Percentiles rank a stretch among this genome's conserved stretches.
These are phyloP conservation scores for Magnaporthales sp. DNA, from an alignment of 2,329 filamentous ascomycete species.

Conservation along the genomic window DNA sequence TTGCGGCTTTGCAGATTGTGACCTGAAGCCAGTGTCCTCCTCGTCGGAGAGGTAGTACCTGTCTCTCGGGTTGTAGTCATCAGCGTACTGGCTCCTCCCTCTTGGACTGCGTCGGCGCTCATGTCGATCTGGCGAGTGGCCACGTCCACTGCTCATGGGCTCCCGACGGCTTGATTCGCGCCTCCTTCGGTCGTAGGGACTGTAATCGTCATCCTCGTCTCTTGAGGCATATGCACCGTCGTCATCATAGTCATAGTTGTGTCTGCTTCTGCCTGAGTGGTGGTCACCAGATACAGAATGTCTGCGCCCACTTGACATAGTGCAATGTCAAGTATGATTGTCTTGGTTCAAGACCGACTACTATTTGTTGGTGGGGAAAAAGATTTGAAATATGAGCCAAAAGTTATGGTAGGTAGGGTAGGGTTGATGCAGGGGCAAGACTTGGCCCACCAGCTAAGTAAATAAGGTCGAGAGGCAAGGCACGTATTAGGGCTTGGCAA, in stretches of 20 bases:
- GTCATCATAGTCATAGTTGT: neutral
- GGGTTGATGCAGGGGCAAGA: neutral
- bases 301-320: neutral
- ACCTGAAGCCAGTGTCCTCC: slow-evolving; percentile 6
- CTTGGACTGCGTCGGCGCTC: neutral
- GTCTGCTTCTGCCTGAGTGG: neutral
- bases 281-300: slow-evolving; percentile 5
- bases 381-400: neutral
- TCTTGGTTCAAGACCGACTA: neutral
- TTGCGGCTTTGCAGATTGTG: neutral
- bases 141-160: neutral
- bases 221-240: neutral
- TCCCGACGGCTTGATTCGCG: neutral
- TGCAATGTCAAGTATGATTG: neutral
- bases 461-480: neutral
- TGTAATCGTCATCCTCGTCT: neutral
- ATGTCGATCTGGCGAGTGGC: neutral
- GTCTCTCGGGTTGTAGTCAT: slow-evolving; percentile 11
- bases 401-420: neutral
- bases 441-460: neutral
- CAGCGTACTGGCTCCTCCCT: neutral
- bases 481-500: neutral
- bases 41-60: slow-evolving; percentile 13
- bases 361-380: neutral
- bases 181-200: neutral